phyloP scores from a whole-genome alignment of 345 rosid species.

The Eucalyptus sp. region DNA sequence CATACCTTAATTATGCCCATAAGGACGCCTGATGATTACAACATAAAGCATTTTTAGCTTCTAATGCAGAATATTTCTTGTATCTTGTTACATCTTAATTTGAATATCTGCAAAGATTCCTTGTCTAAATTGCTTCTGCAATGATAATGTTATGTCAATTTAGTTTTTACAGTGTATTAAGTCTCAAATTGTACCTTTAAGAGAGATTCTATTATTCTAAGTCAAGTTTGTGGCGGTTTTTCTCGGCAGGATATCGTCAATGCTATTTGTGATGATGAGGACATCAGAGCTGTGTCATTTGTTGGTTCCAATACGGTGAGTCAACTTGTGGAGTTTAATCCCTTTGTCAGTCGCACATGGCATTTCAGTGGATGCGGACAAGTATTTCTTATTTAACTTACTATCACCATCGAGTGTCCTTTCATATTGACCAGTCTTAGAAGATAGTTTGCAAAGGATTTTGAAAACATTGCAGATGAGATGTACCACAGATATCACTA shows the following conservation, averaged over 20 bases:
- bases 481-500: neutral
- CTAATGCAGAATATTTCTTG: neutral
- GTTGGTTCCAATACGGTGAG: conserved; percentile 95
- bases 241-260: conserved; percentile 70
- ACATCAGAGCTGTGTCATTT: conserved; percentile 82
- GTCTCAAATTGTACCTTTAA: neutral
- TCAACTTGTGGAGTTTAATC: neutral
- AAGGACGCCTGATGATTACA: neutral
- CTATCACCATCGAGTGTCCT: neutral
- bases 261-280: conserved; percentile 83
- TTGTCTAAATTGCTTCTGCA: neutral
- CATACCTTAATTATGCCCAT: neutral
- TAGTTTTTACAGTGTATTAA: neutral
- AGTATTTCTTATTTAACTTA: neutral
- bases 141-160: neutral
- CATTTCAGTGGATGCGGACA: neutral
- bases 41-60: neutral
- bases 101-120: neutral
- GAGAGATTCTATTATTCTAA: neutral
- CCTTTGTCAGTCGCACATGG: neutral
- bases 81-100: neutral
- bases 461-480: neutral
- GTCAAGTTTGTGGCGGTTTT: neutral
- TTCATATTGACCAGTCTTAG: neutral
- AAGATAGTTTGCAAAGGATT: neutral